These are phyloP conservation scores for Athelia sp. DNA, from an alignment of 1,284 basidiomycete species.

Conservation along the genomic window DNA sequence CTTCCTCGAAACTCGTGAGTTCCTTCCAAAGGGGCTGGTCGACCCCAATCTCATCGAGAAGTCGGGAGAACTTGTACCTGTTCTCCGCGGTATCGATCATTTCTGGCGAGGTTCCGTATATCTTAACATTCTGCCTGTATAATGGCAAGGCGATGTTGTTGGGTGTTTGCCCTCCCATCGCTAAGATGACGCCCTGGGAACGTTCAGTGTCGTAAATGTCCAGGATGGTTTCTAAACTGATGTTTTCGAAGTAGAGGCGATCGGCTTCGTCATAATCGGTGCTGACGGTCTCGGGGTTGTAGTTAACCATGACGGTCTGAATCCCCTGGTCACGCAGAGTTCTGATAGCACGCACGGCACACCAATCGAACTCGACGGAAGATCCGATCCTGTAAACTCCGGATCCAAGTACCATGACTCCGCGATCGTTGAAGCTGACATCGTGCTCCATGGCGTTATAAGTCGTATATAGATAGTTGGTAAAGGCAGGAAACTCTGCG, in stretches of 20 bases:
- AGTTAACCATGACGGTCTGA: constrained; percentile 99
- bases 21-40: constrained; percentile 99
- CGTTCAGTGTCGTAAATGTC: constrained; percentile 95
- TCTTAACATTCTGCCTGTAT: constrained; percentile 94
- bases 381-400: constrained; percentile 99
- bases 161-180: constrained; percentile 98
- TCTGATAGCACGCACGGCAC: constrained; percentile 94
- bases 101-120: constrained; percentile 97
- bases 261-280: constrained; percentile 99
- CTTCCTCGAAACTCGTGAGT: constrained; percentile 87
- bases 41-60: constrained; percentile 95
- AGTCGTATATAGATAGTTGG: constrained; percentile 98
- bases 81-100: constrained; percentile 99
- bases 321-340: constrained; percentile 93
- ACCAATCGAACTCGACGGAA: constrained; percentile 99
- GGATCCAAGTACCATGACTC: constrained; percentile 96
- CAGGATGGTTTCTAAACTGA: constrained; percentile 92
- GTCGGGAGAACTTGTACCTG: constrained; percentile 98
- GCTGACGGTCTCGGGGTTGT: constrained; percentile 98
- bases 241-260: constrained; percentile 98
- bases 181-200: constrained; percentile 89
- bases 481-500: constrained; percentile 97
- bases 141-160: constrained; percentile 97
- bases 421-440: constrained; percentile 83
- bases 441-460: constrained; percentile 96